These are phyloP conservation scores for Purpureocillium takamizusanense DNA, from an alignment of 2,329 filamentous ascomycete species.

Conservation along the genomic window DNA sequence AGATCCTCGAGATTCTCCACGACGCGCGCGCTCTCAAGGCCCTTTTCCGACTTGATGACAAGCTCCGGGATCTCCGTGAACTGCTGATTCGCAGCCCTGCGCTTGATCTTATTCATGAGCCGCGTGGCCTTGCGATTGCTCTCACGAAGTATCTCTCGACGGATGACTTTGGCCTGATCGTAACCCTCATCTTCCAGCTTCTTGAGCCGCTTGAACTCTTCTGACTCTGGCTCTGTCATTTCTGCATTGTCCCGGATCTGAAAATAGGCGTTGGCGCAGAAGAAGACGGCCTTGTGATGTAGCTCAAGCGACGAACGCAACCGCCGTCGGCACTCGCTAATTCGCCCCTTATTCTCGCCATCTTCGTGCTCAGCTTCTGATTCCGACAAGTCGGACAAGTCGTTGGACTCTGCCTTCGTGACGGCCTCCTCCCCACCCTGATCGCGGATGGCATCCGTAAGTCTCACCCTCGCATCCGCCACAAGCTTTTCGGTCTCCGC, in stretches of 20 bases:
- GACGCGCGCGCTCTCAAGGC: conserved; percentile 63
- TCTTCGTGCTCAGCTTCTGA: conserved; percentile 27
- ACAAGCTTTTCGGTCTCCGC: conserved; percentile 44
- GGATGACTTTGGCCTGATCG: conserved; percentile 65
- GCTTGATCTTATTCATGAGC: conserved; percentile 54
- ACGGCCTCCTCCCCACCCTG: conserved; percentile 3
- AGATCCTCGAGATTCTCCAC: conserved; percentile 59
- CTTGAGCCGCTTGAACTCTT: conserved; percentile 57
- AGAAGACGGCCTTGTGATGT: conserved; percentile 76
- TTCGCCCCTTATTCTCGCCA: conserved; percentile 25
- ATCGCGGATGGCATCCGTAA: conserved; percentile 40
- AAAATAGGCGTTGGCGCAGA: conserved; percentile 73
- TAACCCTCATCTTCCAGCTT: conserved; percentile 65
- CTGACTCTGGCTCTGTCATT: conserved; percentile 56
- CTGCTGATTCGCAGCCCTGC: conserved; percentile 39
- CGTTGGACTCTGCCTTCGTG: conserved; percentile 3
- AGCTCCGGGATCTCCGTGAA: conserved; percentile 56
- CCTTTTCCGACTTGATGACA: conserved; percentile 42
- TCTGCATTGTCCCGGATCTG: conserved; percentile 68
- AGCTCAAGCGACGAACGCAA: conserved; percentile 69
- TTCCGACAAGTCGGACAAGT: conserved; percentile 13
- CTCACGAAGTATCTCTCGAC: conserved; percentile 67
- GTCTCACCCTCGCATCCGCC: conserved; percentile 52
- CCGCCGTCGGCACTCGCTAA: conserved; percentile 51
- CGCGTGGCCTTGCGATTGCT: conserved; percentile 23